Evolutionary conservation across 2,329 filamentous ascomycete genomes (phyloP).

Genomic region (Aspergillus versicolor): DNA sequence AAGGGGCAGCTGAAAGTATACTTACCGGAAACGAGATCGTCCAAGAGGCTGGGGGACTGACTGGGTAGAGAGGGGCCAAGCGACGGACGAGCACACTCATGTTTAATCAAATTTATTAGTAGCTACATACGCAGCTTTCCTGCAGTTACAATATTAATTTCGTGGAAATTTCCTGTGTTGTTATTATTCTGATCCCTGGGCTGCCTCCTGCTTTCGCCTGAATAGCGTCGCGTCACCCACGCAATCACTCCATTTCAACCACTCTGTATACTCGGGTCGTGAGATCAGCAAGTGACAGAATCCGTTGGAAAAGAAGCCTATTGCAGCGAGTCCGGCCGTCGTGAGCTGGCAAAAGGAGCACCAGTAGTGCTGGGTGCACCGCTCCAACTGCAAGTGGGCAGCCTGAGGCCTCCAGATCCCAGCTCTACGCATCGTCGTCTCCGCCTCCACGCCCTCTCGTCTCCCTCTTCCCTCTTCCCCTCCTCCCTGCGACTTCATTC

Average conservation of each 20-base stretch:
- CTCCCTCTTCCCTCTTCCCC: conserved; percentile 13
- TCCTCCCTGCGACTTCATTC: conserved; percentile 8
- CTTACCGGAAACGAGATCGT: conserved; percentile 13
- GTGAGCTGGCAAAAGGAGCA: conserved; percentile 7
- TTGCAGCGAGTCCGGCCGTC: conserved; percentile 3
- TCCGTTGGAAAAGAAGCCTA: conserved; percentile 3
- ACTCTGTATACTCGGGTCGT: background rate
- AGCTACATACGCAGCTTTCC: background rate
- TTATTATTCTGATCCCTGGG: background rate
- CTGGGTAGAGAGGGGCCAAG: conserved; percentile 9
- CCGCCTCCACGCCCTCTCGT: conserved; percentile 11
- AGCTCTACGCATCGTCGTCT: conserved; percentile 13
- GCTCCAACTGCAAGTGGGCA: background rate
- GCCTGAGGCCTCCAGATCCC: conserved; percentile 19
- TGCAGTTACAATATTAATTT: background rate
- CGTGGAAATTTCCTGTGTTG: background rate
- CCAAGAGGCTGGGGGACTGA: conserved; percentile 14
- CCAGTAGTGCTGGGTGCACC: background rate
- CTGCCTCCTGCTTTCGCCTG: background rate
- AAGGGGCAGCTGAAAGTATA: conserved; percentile 12
- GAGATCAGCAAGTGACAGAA: background rate
- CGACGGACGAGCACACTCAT: conserved; percentile 3
- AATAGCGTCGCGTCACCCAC: background rate
- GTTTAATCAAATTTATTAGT: conserved; percentile 1
- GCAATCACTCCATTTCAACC: background rate